phyloP scores from a whole-genome alignment of 495 filamentous ascomycete species.

The Aspergillus cristatus region DNA sequence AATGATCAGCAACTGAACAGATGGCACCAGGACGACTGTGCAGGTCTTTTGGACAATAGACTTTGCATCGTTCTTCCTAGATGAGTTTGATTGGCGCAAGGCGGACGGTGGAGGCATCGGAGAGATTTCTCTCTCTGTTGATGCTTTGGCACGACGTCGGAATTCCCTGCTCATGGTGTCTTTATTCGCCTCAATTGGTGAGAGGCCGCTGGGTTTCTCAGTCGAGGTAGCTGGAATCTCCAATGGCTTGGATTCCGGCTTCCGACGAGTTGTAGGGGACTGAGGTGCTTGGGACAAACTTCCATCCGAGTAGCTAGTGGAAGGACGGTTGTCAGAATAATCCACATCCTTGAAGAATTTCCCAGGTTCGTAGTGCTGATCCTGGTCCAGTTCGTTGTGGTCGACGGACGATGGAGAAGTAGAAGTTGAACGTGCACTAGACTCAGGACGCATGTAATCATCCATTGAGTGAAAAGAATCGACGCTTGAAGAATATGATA shows the following conservation, averaged over 20 bases:
- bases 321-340: background rate
- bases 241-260: too few species aligned
- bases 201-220: constrained; percentile 7
- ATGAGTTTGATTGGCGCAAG: constrained; percentile 42
- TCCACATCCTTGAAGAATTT: constrained; percentile 2
- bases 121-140: constrained; percentile 54
- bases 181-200: constrained; percentile 28
- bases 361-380: background rate
- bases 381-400: constrained; percentile 11
- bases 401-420: constrained; percentile 20
- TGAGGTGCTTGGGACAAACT: background rate
- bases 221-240: background rate
- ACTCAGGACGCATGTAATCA: constrained; percentile 5
- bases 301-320: constrained; percentile 2
- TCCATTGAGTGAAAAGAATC: constrained; percentile 55
- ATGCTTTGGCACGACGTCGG: constrained; percentile 42
- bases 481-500: constrained; percentile 44
- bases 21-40: constrained; percentile 65
- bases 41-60: constrained; percentile 66
- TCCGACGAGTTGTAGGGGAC: too few species aligned
- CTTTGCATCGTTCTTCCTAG: constrained; percentile 45
- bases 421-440: constrained; percentile 11
- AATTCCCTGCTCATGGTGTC: constrained; percentile 41
- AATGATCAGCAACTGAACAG: constrained; percentile 61
- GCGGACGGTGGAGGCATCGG: constrained; percentile 60